Percentiles rank a stretch among this genome's conserved stretches.
Conservation (phyloP, 768 basidiomycete species). For the Hirschioporus abietinus region DNA sequence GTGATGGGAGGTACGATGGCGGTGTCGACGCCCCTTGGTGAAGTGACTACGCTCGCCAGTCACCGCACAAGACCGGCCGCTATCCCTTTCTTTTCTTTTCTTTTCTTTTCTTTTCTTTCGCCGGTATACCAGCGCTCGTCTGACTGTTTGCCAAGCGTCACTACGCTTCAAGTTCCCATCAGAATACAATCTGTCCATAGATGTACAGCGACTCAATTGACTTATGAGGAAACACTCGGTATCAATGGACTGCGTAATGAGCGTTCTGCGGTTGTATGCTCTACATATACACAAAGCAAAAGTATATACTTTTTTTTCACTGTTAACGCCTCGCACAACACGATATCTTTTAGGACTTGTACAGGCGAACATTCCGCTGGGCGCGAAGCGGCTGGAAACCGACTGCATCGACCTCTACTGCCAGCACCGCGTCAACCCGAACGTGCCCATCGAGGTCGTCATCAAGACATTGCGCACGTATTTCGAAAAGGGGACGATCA, state of each 20-base stretch:
- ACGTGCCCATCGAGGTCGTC: constrained; percentile 10
- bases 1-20: constrained; percentile 20
- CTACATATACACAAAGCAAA: too few species aligned
- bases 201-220: not conserved
- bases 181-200: constrained; percentile 4
- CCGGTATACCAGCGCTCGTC: not conserved
- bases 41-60: not conserved
- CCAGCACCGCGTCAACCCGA: constrained; percentile 11
- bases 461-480: not conserved
- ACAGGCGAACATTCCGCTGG: too few species aligned
- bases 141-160: constrained; percentile 5
- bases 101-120: constrained; percentile 22
- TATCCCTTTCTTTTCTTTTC: not conserved
- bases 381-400: constrained; percentile 15
- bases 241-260: too few species aligned
- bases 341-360: too few species aligned
- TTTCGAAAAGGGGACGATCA: constrained; percentile 12
- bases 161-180: constrained; percentile 20
- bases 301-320: too few species aligned
- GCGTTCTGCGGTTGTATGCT: too few species aligned
- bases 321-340: too few species aligned
- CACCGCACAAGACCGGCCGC: not conserved
- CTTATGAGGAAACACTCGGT: not conserved
- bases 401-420: constrained; percentile 26
- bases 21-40: constrained; percentile 7